Evolutionary conservation across 805 yeast species (phyloP).

Genomic region (Kluyveromyces aestuarii): DNA sequence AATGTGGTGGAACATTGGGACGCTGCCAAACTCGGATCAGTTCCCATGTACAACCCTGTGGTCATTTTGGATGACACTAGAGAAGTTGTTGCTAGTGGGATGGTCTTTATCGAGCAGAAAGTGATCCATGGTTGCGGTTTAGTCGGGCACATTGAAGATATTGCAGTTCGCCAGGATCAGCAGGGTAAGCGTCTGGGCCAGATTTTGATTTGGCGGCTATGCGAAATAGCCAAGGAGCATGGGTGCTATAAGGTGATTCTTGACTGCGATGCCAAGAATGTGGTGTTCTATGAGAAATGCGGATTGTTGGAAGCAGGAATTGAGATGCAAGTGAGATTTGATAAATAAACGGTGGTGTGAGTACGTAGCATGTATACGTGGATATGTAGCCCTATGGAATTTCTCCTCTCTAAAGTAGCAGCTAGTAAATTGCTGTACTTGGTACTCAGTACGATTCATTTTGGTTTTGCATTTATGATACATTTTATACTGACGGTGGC

Average conservation of each 20-base stretch:
- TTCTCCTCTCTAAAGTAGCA: no score
- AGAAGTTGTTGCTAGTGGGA: conserved; percentile 73
- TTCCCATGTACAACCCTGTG: conserved; percentile 51
- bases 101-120: conserved; percentile 70
- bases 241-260: conserved; percentile 86
- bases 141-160: conserved; percentile 94
- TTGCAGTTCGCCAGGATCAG: conserved; percentile 62
- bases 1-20: conserved; percentile 53
- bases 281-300: conserved; percentile 82
- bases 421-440: no score
- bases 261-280: conserved; percentile 81
- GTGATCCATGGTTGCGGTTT: conserved; percentile 74
- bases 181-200: conserved; percentile 83
- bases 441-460: no score
- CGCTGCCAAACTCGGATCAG: conserved; percentile 12
- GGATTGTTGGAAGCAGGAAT: conserved; percentile 58
- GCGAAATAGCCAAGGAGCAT: conserved; percentile 42
- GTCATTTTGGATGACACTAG: conserved; percentile 51
- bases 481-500: conserved; percentile 7
- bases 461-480: no score
- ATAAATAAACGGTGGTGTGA: not conserved
- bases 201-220: conserved; percentile 51
- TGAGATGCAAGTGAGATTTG: conserved; percentile 50
- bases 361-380: not conserved
- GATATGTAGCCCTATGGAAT: no score